phyloP scores from a whole-genome alignment of 1,139 yeast species.

The Candida mesenterica region DNA sequence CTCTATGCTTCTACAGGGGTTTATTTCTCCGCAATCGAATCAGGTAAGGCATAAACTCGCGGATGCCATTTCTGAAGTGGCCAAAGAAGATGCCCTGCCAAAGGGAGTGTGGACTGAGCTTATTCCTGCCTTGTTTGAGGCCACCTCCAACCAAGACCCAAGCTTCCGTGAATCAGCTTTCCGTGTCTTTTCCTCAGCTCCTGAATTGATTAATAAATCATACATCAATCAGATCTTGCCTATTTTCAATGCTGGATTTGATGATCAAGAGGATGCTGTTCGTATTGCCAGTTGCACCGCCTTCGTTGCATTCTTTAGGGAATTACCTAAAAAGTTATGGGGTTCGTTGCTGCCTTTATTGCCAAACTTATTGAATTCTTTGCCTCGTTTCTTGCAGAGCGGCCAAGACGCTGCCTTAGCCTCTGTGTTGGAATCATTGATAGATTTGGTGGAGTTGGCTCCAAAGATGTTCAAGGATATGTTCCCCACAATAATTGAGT shows the following conservation, averaged over 20 bases:
- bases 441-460: slow-evolving; percentile 88
- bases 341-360: slow-evolving; percentile 69
- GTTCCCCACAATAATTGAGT: slow-evolving; percentile 83
- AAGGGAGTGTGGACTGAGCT: slow-evolving; percentile 73
- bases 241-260: slow-evolving; percentile 75
- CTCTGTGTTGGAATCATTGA: slow-evolving; percentile 81
- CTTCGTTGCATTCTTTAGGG: slow-evolving; percentile 84
- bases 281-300: slow-evolving; percentile 92
- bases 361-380: slow-evolving; percentile 79
- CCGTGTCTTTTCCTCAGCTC: slow-evolving; percentile 83
- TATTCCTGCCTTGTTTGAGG: slow-evolving; percentile 70
- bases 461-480: slow-evolving; percentile 92
- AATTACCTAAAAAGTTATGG: slow-evolving; percentile 79
- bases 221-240: slow-evolving; percentile 61
- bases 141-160: slow-evolving; percentile 60
- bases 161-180: slow-evolving; percentile 87
- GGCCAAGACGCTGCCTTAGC: slow-evolving; percentile 83
- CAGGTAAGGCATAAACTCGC: slow-evolving; percentile 87
- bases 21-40: slow-evolving; percentile 60
- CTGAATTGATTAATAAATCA: slow-evolving; percentile 66
- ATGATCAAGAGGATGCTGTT: slow-evolving; percentile 75
- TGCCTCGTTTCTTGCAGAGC: slow-evolving; percentile 77
- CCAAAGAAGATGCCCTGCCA: slow-evolving; percentile 57
- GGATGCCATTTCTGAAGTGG: slow-evolving; percentile 92
- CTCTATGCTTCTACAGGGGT: slow-evolving; percentile 66